Base-by-base conservation (phyloP, 768 basidiomycete genomes). In the Naganishia randhawae region DNA sequence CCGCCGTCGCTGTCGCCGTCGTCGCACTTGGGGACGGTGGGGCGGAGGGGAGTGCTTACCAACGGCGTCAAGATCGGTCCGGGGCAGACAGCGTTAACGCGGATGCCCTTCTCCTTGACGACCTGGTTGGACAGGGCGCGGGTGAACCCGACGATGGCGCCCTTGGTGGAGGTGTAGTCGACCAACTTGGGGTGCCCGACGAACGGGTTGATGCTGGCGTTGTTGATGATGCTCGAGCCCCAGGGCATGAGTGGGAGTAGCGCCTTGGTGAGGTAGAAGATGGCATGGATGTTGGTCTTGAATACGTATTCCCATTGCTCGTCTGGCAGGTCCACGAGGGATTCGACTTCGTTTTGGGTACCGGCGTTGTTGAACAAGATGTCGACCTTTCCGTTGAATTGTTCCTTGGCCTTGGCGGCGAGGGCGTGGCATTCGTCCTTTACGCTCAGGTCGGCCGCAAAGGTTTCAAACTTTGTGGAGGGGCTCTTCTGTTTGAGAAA, bases 351-450 rank as follows among this genome's bases (percentile, higher is more conserved):
- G 14, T 81, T 76, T 71, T 85, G 83, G 0, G 82, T 83, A 2
- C 81, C 80, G 57, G 85, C 85, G 75, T 87, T 86, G 78, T 86
- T 86, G 69, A 87, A 85, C 62, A 87, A 78, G 52, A 87, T 81
- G 72, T 87, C 84, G 50, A 86, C 73, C 33, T 42, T 16, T 25
- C 71, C 70, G 8, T 68, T 77, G 45, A 79, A 81, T 68, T 81
- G 77, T 17, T 76, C 65, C 61, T 84, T 77, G 69, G 83, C 80
- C 66, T 80, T 77, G 32, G 81, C 73, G 27, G 84, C 77, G 32
- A 84, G 74, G 55, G 80, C 66, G 51, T 79, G 67, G 74, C 82
- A 82, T 4, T 73, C 78, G 19, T 79, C 72, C 73, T 84, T 83
- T 2, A 75, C 75, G 37, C 77, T 76, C 53, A 84, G 72, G 70